These are phyloP conservation scores for Rubroshorea leprosula DNA, from an alignment of 345 rosid genomes.

Conservation along the genomic window DNA sequence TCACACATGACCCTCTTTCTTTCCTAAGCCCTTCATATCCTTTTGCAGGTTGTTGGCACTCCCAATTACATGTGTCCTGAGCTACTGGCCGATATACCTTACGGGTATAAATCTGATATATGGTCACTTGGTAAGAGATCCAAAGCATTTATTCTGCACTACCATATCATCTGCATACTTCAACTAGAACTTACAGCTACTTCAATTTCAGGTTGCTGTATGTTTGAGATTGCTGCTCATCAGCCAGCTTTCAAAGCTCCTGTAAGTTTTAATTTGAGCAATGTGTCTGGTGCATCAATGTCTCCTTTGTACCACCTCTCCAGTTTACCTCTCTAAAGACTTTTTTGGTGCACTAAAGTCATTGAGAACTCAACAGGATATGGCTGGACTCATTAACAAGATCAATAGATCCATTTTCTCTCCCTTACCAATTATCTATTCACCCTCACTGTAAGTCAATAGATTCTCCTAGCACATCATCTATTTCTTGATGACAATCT, in stretches of 20 bases:
- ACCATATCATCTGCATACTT: not conserved
- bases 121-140: constrained; percentile 86
- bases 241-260: constrained; percentile 93
- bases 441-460: constrained; percentile 67
- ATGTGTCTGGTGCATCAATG: constrained; percentile 2
- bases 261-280: constrained; percentile 50
- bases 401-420: constrained; percentile 83
- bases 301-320: not conserved
- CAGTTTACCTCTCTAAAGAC: not conserved
- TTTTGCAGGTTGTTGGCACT: constrained; percentile 71
- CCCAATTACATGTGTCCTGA: constrained; percentile 97
- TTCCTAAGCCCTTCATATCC: constrained; percentile 9
- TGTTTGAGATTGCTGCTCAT: constrained; percentile 94
- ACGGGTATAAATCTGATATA: constrained; percentile 93
- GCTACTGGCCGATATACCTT: constrained; percentile 81
- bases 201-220: constrained; percentile 78
- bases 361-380: constrained; percentile 49
- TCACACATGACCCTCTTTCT: not conserved
- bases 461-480: constrained; percentile 9
- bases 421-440: constrained; percentile 88
- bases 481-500: constrained; percentile 3
- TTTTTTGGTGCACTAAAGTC: constrained; percentile 7
- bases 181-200: constrained; percentile 16
- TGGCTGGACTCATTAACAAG: constrained; percentile 82
- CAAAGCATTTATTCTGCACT: not conserved